These are phyloP conservation scores for Ogataea dorogensis DNA, from an alignment of 805 yeast genomes.

Conservation along the genomic window DNA sequence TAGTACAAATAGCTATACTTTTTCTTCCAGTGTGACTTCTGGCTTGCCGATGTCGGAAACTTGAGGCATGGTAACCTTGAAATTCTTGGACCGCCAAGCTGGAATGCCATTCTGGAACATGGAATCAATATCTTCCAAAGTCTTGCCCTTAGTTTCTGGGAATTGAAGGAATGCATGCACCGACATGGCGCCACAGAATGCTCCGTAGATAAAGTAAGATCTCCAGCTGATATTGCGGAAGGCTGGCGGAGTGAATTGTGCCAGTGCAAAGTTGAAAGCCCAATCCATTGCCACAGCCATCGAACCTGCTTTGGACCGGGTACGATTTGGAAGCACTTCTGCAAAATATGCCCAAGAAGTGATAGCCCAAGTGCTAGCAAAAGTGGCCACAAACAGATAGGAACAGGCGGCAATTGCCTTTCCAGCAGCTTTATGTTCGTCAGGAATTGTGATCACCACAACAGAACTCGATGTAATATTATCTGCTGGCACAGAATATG, in stretches of 20 bases:
- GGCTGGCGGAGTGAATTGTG: constrained; percentile 57
- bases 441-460: constrained; percentile 37
- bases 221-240: constrained; percentile 51
- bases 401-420: constrained; percentile 45
- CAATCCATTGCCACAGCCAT: constrained; percentile 69
- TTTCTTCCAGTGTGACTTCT: neutral
- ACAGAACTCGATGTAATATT: constrained; percentile 32
- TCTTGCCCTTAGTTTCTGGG: constrained; percentile 62
- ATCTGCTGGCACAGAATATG: constrained; percentile 37
- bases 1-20: neutral
- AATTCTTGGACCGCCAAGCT: neutral
- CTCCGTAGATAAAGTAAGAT: constrained; percentile 4
- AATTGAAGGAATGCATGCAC: constrained; percentile 5
- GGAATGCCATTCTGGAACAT: constrained; percentile 37
- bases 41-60: neutral
- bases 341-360: constrained; percentile 31
- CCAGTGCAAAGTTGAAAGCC: constrained; percentile 66
- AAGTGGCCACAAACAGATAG: constrained; percentile 43
- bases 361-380: constrained; percentile 46
- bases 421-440: constrained; percentile 34
- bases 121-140: constrained; percentile 69
- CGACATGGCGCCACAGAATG: constrained; percentile 6
- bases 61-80: neutral
- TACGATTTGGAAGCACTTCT: constrained; percentile 5
- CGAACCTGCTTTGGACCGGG: constrained; percentile 62